These are phyloP conservation scores for Beta lomatogona DNA, from an alignment of 179 eudicot genomes.

Conservation along the genomic window DNA sequence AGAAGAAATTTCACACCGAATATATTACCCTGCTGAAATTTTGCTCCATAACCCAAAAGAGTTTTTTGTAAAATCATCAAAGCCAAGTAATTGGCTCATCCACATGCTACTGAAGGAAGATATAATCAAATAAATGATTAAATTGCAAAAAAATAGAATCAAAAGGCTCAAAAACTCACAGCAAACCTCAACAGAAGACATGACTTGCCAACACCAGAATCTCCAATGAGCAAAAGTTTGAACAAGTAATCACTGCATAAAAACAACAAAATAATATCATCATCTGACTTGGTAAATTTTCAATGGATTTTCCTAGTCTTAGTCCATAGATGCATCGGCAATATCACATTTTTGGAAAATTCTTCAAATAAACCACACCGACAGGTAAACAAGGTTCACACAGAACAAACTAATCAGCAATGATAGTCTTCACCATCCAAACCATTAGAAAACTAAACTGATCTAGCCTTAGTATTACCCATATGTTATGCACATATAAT, in stretches of 20 bases:
- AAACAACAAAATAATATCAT: not conserved
- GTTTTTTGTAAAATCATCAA: not conserved
- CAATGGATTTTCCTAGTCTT: not conserved
- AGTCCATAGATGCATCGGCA: not conserved
- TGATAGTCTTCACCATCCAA: not conserved
- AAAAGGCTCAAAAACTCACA: constrained; percentile 24
- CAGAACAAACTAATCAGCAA: not conserved
- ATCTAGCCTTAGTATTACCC: not conserved
- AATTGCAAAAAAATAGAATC: not conserved
- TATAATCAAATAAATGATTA: not conserved
- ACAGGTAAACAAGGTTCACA: not conserved
- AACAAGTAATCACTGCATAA: constrained; percentile 41
- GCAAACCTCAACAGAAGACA: constrained; percentile 47
- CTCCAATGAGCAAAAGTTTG: constrained; percentile 47
- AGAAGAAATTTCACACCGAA: not conserved
- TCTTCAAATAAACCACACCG: not conserved
- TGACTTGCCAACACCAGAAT: constrained; percentile 47
- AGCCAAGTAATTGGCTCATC: not conserved
- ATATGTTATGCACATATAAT: not conserved
- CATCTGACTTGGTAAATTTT: not conserved
- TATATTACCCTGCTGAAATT: not conserved
- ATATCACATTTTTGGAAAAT: not conserved
- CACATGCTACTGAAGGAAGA: not conserved
- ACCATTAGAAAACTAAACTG: not conserved
- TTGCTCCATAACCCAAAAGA: not conserved